Conservation (phyloP, 441 rosid species). For the Mallotus japonicus region DNA sequence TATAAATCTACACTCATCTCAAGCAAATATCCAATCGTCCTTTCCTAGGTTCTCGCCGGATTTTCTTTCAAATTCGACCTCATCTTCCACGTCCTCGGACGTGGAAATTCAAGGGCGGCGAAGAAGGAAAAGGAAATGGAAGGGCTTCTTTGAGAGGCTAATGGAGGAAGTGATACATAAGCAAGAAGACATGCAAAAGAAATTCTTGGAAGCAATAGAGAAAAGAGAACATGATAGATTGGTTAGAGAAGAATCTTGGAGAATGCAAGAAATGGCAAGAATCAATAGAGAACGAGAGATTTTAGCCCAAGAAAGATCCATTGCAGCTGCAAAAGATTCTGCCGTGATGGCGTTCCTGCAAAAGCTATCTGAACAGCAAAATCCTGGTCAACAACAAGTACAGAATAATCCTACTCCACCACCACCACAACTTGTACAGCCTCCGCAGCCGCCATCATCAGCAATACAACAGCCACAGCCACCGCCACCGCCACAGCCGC, state of each 20-base stretch:
- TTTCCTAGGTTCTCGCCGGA: constrained; percentile 38
- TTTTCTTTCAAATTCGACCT: constrained; percentile 52
- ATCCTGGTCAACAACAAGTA: constrained; percentile 19
- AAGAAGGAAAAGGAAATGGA: constrained; percentile 62
- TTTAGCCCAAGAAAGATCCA: constrained; percentile 65
- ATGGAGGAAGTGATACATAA: constrained; percentile 43
- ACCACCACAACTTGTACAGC: constrained; percentile 10
- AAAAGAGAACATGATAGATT: constrained; percentile 39
- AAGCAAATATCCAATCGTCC: constrained; percentile 9
- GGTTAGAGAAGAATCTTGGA: constrained; percentile 43
- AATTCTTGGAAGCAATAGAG: constrained; percentile 42
- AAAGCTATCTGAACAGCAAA: constrained; percentile 57
- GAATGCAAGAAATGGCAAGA: constrained; percentile 50
- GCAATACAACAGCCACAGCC: neutral
- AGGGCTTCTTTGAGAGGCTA: constrained; percentile 41
- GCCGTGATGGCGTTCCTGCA: constrained; percentile 77
- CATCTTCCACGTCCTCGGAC: constrained; percentile 65
- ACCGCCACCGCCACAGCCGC: constrained; percentile 4
- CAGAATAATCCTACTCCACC: constrained; percentile 14
- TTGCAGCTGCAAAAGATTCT: constrained; percentile 59
- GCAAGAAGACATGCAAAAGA: constrained; percentile 43
- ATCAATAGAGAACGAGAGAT: constrained; percentile 57
- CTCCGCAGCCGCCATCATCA: constrained; percentile 8
- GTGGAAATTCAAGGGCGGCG: constrained; percentile 41
- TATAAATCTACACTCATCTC: constrained; percentile 13